A percentile compares a stretch with the other conserved stretches of the same genome.
phyloP scores from a whole-genome alignment of 495 filamentous ascomycete species.

The Lasiosphaeris hirsuta region DNA sequence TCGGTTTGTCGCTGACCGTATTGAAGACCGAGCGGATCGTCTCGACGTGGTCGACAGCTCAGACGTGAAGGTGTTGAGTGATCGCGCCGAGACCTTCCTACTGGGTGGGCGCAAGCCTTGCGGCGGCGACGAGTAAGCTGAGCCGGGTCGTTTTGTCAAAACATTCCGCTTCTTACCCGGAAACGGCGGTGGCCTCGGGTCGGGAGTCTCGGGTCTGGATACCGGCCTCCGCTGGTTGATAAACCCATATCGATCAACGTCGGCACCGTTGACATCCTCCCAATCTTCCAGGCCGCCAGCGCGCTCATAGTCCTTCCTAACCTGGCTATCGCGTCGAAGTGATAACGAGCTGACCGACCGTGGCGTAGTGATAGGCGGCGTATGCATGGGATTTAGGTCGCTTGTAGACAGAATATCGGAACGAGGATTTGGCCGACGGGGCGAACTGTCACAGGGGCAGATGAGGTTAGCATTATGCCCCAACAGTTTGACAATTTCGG shows the following conservation, averaged over 20 bases:
- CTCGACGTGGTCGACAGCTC: constrained; percentile 51
- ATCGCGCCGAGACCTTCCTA: constrained; percentile 51
- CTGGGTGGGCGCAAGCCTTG: constrained; percentile 37
- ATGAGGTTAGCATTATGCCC: constrained; percentile 16
- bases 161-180: constrained; percentile 40
- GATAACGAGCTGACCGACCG: constrained; percentile 41
- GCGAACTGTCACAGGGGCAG: neutral
- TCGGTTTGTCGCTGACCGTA: constrained; percentile 66
- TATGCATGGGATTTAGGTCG: constrained; percentile 17
- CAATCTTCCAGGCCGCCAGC: constrained; percentile 94
- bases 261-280: constrained; percentile 81
- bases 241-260: constrained; percentile 94
- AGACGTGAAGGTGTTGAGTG: constrained; percentile 49
- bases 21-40: constrained; percentile 51
- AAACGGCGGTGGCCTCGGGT: constrained; percentile 28
- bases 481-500: constrained; percentile 24
- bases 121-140: constrained; percentile 35
- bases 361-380: constrained; percentile 24
- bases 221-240: constrained; percentile 56
- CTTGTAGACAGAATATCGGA: constrained; percentile 18
- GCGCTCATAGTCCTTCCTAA: constrained; percentile 40
- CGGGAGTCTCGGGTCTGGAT: constrained; percentile 35
- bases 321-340: constrained; percentile 37
- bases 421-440: constrained; percentile 12
- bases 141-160: constrained; percentile 37